Evolutionary conservation across 1,139 yeast genomes (phyloP), one percentile per base, ranked within the genome.

Genomic region (Hansenula lynferdii): DNA sequence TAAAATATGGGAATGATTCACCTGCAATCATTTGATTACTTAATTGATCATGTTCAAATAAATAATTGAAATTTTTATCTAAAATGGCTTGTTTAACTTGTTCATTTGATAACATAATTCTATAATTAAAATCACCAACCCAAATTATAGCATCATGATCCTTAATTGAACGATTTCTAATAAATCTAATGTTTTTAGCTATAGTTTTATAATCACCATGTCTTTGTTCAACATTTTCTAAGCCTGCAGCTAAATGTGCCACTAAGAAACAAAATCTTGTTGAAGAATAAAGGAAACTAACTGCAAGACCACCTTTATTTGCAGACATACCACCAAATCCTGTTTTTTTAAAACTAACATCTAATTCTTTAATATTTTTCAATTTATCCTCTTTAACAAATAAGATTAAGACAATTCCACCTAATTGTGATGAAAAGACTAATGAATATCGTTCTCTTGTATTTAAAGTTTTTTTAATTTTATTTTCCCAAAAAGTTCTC

Each of bases 121-220:
- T 70, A 62, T 85, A 94, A 58, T 94, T 94, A 60, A 94, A 84
- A 61, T 94, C 99, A 5, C 99, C 98, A 60, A 90, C 72, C 98
- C 98, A 92, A 9, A 94, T 70, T 5, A 89, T 75, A 28, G 82
- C 77, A 56, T 92, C 97, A 57, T 87, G 96, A 52, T 87, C 95
- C 45, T 73, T 73, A 25, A 90, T 76, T 19, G 74, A 70, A 11
- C 70, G 52, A 43, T 87, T 85, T 37, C 92, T 72, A 2, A 86
- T 77, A 56, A 94, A 90, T 29, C 83, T 70, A 40, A 92, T 66
- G 1, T 95, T 95, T 40, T 77, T 78, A 44, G 82, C 72, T 31
- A 92, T 80, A 0, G 95, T 82, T 51, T 83, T 80, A 61, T 80
- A 94, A 56, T 94, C 96, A 51, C 83, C 85, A 54, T 80, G 92